Conservation (phyloP, 192 early-diverging fungal genomes). For the Fimicolochytrium jonesii region DNA sequence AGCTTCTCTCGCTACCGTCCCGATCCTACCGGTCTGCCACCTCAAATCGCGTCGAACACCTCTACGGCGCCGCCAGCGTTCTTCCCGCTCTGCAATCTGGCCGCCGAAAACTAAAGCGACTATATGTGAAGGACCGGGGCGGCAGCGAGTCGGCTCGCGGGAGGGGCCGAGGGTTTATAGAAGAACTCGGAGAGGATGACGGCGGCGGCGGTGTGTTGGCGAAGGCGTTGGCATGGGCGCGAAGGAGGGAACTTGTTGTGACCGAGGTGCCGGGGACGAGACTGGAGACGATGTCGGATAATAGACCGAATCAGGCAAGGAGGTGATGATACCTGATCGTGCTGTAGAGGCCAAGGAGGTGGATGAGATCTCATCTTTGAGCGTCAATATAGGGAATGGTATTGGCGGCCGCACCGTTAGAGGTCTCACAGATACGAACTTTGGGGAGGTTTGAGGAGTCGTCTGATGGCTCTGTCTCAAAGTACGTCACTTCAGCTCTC, state of each 20-base stretch:
- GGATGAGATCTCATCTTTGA: not conserved
- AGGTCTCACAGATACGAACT: not conserved
- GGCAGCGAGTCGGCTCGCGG: not conserved
- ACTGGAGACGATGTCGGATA: constrained; percentile 17
- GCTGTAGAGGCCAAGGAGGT: not conserved
- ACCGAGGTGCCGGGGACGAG: not conserved
- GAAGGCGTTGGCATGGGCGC: constrained; percentile 10
- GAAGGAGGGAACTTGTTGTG: constrained; percentile 1
- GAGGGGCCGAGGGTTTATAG: not conserved
- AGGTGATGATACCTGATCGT: not conserved
- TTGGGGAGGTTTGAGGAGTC: not conserved
- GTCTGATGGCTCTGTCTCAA: not conserved
- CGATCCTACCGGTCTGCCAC: too few species aligned
- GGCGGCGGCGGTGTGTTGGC: not conserved
- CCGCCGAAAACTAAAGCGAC: constrained; percentile 4
- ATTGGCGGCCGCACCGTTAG: constrained; percentile 8
- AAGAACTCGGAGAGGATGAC: not conserved
- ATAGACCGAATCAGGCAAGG: constrained; percentile 12
- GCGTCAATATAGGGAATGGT: constrained; percentile 3
- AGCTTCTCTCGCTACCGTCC: too few species aligned
- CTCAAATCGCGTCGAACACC: constrained; percentile 3
- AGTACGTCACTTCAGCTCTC: not conserved
- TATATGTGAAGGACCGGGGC: constrained; percentile 16
- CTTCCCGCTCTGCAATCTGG: constrained; percentile 23
- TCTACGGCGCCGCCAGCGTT: constrained; percentile 31